Base-by-base conservation (phyloP, 2,329 filamentous ascomycete species). In the Fusarium irregulare region DNA sequence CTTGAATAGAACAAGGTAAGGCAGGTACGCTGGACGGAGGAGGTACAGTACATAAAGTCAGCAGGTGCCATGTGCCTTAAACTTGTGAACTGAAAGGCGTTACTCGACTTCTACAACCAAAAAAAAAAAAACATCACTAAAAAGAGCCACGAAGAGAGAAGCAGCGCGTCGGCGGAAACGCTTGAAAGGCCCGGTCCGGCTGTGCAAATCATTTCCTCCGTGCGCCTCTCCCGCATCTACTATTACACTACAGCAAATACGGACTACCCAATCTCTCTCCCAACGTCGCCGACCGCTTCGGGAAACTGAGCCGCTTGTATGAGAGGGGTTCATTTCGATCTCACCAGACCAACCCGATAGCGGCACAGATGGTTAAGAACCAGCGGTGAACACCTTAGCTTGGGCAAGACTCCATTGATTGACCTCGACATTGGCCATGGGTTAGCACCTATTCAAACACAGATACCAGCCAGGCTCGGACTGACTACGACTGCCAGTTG, bases 401-500 rank as follows among this genome's bases (percentile, higher is more conserved):
- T 34, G 30, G 46, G 30, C 50, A 56, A 56, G 50, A 53, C 49
- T 42, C 32, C 49, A 53, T 54, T 53, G 37, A 27, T 64, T 49
- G 53, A 57, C 34, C 32, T 64, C 56, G 48, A 45, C 44, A 21
- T 41, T 42, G 37, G 40, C 28, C 37, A 80, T 81, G 80, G 49
- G 49, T 53, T 42, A 53, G 49, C 49, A 53, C 34, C 13, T 53
- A 53, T 41, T 40, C 13, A 53, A 42, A 37, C 49, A 14, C 34
- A 21, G 27, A 41, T n/a, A 21, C 23, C 13, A n/a, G 42, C 18
- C 37, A 53, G 34, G 23, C 49, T 53, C 34, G 34, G 49, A 28
- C 49, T 53, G 49, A 53, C 49, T 53, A 53, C 49, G 41, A 27
- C 49, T 53, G 34, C 32, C 49, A 53, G 80, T 80, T 48, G 80